A percentile compares a stretch with the other conserved stretches of the same genome.
Conservation (phyloP, 768 basidiomycete genomes). For the Pleurotus tuber-regium region DNA sequence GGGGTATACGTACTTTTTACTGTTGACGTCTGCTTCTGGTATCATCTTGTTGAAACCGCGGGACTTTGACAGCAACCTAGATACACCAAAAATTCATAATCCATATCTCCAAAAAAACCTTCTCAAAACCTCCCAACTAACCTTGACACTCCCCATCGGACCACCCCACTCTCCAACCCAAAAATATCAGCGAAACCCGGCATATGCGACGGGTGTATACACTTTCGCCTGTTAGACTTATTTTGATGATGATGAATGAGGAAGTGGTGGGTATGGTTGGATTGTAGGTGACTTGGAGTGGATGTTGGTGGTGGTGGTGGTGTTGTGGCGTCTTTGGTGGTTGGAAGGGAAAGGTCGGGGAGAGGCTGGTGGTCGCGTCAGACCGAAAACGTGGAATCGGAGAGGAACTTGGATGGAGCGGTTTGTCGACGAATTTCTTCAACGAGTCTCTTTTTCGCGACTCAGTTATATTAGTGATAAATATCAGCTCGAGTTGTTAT, state of each 20-base stretch:
- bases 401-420: too few species aligned
- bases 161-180: slow-evolving; percentile 1
- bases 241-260: neutral
- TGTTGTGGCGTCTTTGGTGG: neutral
- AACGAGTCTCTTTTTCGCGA: too few species aligned
- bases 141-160: neutral
- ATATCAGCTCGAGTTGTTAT: neutral
- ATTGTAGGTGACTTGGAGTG: neutral
- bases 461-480: too few species aligned
- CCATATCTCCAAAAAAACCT: neutral
- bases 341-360: neutral
- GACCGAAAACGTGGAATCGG: neutral
- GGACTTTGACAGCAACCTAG: slow-evolving; percentile 7
- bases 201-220: neutral
- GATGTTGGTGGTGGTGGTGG: neutral
- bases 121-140: neutral
- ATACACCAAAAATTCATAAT: neutral
- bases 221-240: neutral
- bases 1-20: neutral
- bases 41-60: neutral
- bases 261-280: neutral
- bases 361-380: neutral
- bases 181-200: slow-evolving; percentile 6
- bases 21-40: neutral
- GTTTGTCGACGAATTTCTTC: too few species aligned